Evolutionary conservation across 441 rosid genomes (phyloP), one percentile per base, ranked within the genome.

Genomic region (Adansonia madagascariensis): DNA sequence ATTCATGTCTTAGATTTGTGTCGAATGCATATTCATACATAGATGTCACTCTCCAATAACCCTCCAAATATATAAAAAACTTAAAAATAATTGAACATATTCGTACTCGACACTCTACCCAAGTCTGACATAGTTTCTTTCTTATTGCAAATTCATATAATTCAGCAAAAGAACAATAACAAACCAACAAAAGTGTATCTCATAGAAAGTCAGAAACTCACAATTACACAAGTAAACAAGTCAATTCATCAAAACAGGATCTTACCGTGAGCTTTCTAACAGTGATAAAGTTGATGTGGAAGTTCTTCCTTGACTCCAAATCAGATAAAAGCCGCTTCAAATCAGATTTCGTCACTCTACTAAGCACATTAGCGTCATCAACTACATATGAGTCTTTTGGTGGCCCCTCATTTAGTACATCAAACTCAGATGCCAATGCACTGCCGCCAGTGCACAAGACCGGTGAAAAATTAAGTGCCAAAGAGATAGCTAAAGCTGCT

Each of bases 241-340:
- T 71, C 1, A 53, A 71, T 52, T n/a, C 31, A 71, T 61, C 15
- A 53, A 24, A 62, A 59, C 60, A 22, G 75, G 68, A 71, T 82
- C 97, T 89, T 84, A 95, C 99, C 31, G 97, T 94, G 67, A 95
- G 97, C 85, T 95, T 95, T 76, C 99, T 87, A 75, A 95, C 92
- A 80, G 98, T 94, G 77, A 95, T 77, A 83, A 95, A 86, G 75
- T 92, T 90, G 56, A 95, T 88, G 55, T 79, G 87, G 56, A 89
- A 80, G 71, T 92, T 91, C 89, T 95, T 95, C 82, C 98, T 82
- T 24, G 92, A 85, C 80, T 95, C 98, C 92, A 95, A 86, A 85
- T 94, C 98, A 57, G 99, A 90, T 79, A 94, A 86, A 60, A 95
- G 85, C 77, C 81, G 87, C 87, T 88, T 93, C 71, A 92, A 80